Evolutionary conservation across 2,329 filamentous ascomycete species (phyloP), one percentile per base, ranked within the genome.

Genomic region (Phyllosticta citrichinensis): DNA sequence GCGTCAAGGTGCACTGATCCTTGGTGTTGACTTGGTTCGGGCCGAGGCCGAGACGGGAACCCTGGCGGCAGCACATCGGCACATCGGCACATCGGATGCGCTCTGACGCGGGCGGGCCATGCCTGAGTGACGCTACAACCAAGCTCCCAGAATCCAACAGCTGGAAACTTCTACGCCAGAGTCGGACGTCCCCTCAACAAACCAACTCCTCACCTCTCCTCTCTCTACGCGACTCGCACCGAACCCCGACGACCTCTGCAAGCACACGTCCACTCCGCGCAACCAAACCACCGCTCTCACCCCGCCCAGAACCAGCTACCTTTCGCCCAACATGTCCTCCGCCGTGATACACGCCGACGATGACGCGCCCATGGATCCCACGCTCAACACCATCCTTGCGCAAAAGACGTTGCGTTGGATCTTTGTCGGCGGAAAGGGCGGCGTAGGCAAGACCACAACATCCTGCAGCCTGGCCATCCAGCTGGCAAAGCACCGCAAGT

Each of bases 361-460:
- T 76, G 87, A 89, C 76, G 88, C 91, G 73, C 80, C 84, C 68
- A 86, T 97, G 79, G 92, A 96, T 79, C 92, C 94, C 55, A 91
- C 89, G 58, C 89, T 99, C 70, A 89, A 97, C 79, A 89, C 89
- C 65, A 91, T 99, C 72, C 85, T 99, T 70, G 91, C 96, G 80
- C 94, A 99, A 77, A 91, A 91, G 76, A 87, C 89, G 35, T 86
- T 99, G 61, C 90, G 94, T 74, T 99, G 94, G 94, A 96, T 99
- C 77, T 99, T 99, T 71, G 94, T 99, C 63, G 94, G 94, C 70
- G 94, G 94, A 67, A 99, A 99, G 79, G 94, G 94, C 71, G 94
- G 94, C 73, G 94, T 99, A 54, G 94, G 94, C 75, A 99, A 99
- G 81, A 99, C 94, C 27, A 99, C 94, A n/a, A 99, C 94, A 17